Conservation (phyloP, 2,329 filamentous ascomycete species). For the Apiospora arundinis region DNA sequence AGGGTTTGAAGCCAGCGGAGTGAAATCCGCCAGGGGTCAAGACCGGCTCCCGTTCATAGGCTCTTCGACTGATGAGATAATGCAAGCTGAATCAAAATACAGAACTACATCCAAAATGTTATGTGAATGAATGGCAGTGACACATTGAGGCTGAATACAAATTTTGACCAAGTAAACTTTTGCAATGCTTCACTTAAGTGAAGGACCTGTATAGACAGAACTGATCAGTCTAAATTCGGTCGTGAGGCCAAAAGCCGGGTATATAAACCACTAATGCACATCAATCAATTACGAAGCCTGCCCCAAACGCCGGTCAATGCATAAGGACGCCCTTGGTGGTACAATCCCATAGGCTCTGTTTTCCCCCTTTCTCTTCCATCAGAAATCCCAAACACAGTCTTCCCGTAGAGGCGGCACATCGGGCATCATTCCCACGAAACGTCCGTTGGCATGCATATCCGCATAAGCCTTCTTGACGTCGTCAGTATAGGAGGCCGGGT, state of each 20-base stretch:
- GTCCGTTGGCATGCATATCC: slow-evolving; percentile 67
- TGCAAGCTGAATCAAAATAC: slow-evolving; percentile 9
- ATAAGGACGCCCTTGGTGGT: slow-evolving; percentile 1
- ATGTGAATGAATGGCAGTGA: neutral
- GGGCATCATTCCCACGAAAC: slow-evolving; percentile 78
- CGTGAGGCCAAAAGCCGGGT: neutral
- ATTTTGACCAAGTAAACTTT: neutral
- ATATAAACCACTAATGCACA: neutral
- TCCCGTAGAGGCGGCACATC: slow-evolving; percentile 79
- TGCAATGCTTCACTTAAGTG: neutral
- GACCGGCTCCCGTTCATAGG: neutral
- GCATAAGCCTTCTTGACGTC: slow-evolving; percentile 68
- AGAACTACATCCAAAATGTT: neutral
- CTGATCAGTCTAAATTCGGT: neutral
- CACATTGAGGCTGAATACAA: neutral
- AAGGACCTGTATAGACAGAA: neutral
- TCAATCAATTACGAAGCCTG: neutral
- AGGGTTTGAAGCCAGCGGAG: neutral
- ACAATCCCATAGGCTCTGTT: neutral
- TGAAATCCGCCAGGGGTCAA: neutral
- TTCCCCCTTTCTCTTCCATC: slow-evolving; percentile 29
- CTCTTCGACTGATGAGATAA: slow-evolving; percentile 7
- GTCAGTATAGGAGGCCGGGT: slow-evolving; percentile 59
- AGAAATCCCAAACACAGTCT: slow-evolving; percentile 78
- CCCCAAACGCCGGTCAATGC: slow-evolving; percentile 6